A percentile compares a stretch with the other conserved stretches of the same genome.
Conservation (phyloP, 2,329 filamentous ascomycete species). For the Monilinia fructicola region DNA sequence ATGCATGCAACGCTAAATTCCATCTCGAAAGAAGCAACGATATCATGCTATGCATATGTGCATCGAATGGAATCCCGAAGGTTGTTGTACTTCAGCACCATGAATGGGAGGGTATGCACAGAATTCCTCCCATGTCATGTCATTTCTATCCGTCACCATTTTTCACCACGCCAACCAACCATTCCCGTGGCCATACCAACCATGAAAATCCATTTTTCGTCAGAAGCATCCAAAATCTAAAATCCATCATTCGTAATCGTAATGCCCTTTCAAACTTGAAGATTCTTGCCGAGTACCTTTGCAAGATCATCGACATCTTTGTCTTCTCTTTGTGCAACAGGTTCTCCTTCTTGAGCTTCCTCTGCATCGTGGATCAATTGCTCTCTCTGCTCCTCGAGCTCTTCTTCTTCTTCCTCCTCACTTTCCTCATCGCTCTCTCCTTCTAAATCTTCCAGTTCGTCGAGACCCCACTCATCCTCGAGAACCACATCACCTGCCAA, state of each 20-base stretch:
- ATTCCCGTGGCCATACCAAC: constrained; percentile 2
- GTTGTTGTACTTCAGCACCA: constrained; percentile 6
- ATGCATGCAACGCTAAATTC: constrained; percentile 3
- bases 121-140: background rate
- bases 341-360: constrained; percentile 66
- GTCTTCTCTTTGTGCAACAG: constrained; percentile 68
- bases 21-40: constrained; percentile 2
- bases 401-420: constrained; percentile 62
- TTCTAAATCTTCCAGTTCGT: constrained; percentile 80
- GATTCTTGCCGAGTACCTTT: constrained; percentile 53
- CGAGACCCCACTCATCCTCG: constrained; percentile 81
- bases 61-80: background rate
- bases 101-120: constrained; percentile 5
- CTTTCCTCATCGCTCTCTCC: constrained; percentile 69
- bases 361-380: constrained; percentile 69
- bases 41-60: constrained; percentile 16
- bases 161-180: background rate
- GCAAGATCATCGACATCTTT: constrained; percentile 80
- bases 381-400: constrained; percentile 64
- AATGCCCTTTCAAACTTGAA: constrained; percentile 17
- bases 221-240: constrained; percentile 22
- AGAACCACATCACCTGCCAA: constrained; percentile 63
- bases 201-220: background rate
- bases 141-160: background rate
- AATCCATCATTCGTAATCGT: constrained; percentile 14